Percentiles rank a stretch among this genome's conserved stretches.
Conservation (phyloP, 1,284 basidiomycete genomes). For the Irpex rosettiformis region DNA sequence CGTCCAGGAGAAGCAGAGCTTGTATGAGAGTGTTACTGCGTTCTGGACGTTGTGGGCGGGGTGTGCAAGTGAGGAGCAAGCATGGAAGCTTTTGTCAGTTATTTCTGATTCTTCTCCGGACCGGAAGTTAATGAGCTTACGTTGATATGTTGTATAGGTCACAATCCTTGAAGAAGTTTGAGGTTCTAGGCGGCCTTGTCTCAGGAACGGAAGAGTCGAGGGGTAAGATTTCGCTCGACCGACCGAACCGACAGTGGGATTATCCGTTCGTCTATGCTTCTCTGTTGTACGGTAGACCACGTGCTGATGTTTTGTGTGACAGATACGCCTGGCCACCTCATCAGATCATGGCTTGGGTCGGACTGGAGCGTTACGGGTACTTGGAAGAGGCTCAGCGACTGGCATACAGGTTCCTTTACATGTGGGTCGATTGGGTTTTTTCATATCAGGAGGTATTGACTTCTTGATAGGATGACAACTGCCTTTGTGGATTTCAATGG, state of each 20-base stretch:
- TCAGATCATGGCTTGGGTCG: slow-evolving; percentile 97
- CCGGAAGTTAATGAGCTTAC: not conserved
- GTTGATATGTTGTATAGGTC: slow-evolving; percentile 42
- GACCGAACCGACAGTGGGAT: slow-evolving; percentile 99
- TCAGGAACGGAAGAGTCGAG: slow-evolving; percentile 96
- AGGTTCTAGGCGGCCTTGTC: slow-evolving; percentile 93
- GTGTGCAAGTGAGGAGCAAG: slow-evolving; percentile 92
- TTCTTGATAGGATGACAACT: slow-evolving; percentile 73
- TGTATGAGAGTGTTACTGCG: slow-evolving; percentile 94
- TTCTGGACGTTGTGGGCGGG: slow-evolving; percentile 99
- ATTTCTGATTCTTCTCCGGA: slow-evolving; percentile 8
- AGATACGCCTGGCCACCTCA: slow-evolving; percentile 90
- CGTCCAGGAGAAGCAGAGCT: slow-evolving; percentile 81
- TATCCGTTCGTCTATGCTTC: slow-evolving; percentile 59
- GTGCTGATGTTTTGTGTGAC: slow-evolving; percentile 13
- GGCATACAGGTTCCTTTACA: slow-evolving; percentile 96
- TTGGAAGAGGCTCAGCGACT: slow-evolving; percentile 90
- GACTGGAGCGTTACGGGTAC: slow-evolving; percentile 94
- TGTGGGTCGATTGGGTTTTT: slow-evolving; percentile 47
- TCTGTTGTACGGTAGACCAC: slow-evolving; percentile 15
- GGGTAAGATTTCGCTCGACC: slow-evolving; percentile 90
- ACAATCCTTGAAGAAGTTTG: slow-evolving; percentile 90
- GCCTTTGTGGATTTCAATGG: slow-evolving; percentile 96
- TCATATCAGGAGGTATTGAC: slow-evolving; percentile 1
- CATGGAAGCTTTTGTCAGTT: slow-evolving; percentile 85